Evolutionary conservation across 2,329 filamentous ascomycete species (phyloP).

Genomic region (Aspergillus transmontanensis): DNA sequence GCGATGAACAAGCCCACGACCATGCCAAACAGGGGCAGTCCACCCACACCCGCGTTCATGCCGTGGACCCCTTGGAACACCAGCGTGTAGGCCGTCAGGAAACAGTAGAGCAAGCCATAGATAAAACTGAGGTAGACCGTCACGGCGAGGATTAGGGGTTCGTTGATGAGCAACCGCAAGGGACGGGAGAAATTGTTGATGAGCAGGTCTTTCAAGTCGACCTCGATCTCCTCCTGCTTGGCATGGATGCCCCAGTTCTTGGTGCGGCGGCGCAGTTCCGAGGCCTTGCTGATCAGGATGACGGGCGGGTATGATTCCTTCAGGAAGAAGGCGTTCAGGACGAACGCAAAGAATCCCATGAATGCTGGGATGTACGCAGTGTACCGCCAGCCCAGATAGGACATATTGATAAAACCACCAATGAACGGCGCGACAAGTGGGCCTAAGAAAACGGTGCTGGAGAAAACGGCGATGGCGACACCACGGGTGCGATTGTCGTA

Average conservation of each 20-base stretch:
- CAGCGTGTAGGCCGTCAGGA: slow-evolving; percentile 40
- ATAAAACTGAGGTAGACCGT: slow-evolving; percentile 45
- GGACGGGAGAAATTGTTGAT: slow-evolving; percentile 51
- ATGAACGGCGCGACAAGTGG: slow-evolving; percentile 54
- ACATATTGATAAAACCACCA: slow-evolving; percentile 51
- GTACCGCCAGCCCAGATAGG: slow-evolving; percentile 52
- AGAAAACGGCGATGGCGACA: slow-evolving; percentile 50
- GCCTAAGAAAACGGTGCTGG: slow-evolving; percentile 55
- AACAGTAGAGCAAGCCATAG: slow-evolving; percentile 39
- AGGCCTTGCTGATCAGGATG: slow-evolving; percentile 55
- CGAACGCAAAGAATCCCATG: slow-evolving; percentile 53
- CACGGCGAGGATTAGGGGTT: slow-evolving; percentile 46
- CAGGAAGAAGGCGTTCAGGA: slow-evolving; percentile 43
- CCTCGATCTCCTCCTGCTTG: slow-evolving; percentile 54
- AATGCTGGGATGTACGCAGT: slow-evolving; percentile 52
- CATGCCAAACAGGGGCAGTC: slow-evolving; percentile 85
- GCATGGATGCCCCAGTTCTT: slow-evolving; percentile 62
- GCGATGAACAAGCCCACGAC: slow-evolving; percentile 71
- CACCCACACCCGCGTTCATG: slow-evolving; percentile 69
- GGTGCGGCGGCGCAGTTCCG: slow-evolving; percentile 54
- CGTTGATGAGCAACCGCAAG: slow-evolving; percentile 42
- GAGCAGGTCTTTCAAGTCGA: slow-evolving; percentile 50
- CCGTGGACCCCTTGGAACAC: slow-evolving; percentile 60
- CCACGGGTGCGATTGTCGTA: slow-evolving; percentile 45
- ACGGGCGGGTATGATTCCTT: slow-evolving; percentile 58